These are phyloP conservation scores for Cladophialophora immunda DNA, from an alignment of 2,329 filamentous ascomycete species.

Conservation along the genomic window DNA sequence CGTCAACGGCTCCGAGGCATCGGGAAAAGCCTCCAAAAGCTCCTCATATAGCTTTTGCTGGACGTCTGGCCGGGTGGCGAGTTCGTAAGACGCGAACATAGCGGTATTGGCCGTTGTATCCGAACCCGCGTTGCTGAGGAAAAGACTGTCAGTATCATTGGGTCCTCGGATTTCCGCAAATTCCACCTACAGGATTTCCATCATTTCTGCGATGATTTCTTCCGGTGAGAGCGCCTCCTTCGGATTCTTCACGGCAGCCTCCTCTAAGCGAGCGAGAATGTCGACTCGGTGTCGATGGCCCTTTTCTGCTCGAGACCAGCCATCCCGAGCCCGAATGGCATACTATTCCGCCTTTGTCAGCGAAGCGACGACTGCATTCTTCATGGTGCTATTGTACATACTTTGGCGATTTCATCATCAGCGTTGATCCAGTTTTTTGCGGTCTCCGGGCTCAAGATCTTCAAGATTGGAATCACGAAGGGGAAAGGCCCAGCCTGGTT, in stretches of 20 bases:
- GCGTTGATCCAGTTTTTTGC: slow-evolving; percentile 14
- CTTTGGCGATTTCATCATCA: slow-evolving; percentile 20
- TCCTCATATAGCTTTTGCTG: slow-evolving; percentile 58
- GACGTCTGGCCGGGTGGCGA: slow-evolving; percentile 44
- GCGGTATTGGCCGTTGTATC: slow-evolving; percentile 62
- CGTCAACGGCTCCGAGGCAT: slow-evolving; percentile 46
- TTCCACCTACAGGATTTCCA: slow-evolving; percentile 14
- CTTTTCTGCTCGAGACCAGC: slow-evolving; percentile 4
- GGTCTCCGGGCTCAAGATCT: slow-evolving; percentile 5
- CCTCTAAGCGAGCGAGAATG: slow-evolving; percentile 17
- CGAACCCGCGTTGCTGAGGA: slow-evolving; percentile 52
- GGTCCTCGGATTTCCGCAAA: not conserved
- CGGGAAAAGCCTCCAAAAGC: slow-evolving; percentile 47
- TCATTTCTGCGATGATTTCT: slow-evolving; percentile 22
- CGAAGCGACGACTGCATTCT: too few relatives aligned
- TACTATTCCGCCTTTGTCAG: slow-evolving; percentile 1
- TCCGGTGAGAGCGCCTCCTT: slow-evolving; percentile 1
- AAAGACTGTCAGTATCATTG: not conserved
- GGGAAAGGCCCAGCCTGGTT: slow-evolving; percentile 17
- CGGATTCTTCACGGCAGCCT: slow-evolving; percentile 12
- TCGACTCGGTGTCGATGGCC: slow-evolving; percentile 13
- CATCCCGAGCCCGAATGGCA: slow-evolving; percentile 14
- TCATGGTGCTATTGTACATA: not conserved
- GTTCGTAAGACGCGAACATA: slow-evolving; percentile 57
- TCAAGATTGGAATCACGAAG: slow-evolving; percentile 7